Evolutionary conservation across 139 green algal genomes (phyloP), one percentile per base, ranked within the genome.

Genomic region (Chara braunii): DNA sequence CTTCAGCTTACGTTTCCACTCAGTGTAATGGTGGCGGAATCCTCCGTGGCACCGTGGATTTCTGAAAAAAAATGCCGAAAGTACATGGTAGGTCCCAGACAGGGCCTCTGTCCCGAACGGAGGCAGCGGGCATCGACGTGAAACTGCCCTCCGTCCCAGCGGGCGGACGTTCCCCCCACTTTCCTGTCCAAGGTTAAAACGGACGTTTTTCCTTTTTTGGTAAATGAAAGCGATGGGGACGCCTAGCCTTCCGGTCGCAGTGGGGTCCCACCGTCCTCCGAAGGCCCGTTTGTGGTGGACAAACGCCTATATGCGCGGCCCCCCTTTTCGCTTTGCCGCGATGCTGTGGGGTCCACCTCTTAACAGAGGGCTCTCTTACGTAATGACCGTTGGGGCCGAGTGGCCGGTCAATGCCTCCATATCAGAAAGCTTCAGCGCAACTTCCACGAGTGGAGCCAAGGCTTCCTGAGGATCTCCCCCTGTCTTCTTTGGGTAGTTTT

Each of bases 341-440:
- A 24, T 44, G 24, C 22, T 60, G 43, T 53, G 31, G 29, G 30
- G 45, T 18, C 8, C 35, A 54, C 8, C 36, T 26, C 22, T 11
- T 63, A 9, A 37, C 6, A 29, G 3, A 8, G 28, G 14, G 44
- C 23, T 43, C 45, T 34, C 43, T 83, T 86, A 98, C 28, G 92
- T 98, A 84, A 98, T 97, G 58, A 98, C 92, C n/a, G 92, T 98
- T 42, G 92, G 92, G 72, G 89, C 86, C 26, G 94, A 81, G n/a
- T 92, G 79, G 50, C 89, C 88, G 43, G 92, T 96, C 73, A 95
- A 91, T 75, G 96, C 78, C 40, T 86, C 6, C 23, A 95, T 74
- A 78, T 95, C 85, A 7, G 84, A 91, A 3, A 91, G 57, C 43
- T 94, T 77, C 33, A 98, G 75, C 0, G 92, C 92, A 9, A 88